A percentile compares a stretch with the other conserved stretches of the same genome.
Conservation (phyloP, 768 basidiomycete species). For the Polyporus arcularius region DNA sequence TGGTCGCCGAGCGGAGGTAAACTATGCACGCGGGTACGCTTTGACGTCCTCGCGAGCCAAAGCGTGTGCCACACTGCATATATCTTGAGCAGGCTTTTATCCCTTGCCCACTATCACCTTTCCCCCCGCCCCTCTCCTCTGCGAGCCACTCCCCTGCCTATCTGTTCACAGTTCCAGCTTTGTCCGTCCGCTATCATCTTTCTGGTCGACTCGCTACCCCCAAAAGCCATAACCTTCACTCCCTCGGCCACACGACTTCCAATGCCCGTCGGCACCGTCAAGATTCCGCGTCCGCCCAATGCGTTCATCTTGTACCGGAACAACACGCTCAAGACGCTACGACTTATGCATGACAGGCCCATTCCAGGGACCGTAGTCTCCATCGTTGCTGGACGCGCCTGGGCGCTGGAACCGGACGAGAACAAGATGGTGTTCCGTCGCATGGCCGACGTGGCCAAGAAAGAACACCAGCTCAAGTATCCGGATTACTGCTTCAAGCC, state of each 20-base stretch:
- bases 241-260: not conserved
- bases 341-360: not conserved
- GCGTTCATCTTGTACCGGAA: not conserved
- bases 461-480: no score
- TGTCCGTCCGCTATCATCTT: no score
- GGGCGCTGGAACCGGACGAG: not conserved
- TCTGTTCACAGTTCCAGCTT: no score
- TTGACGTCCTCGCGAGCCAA: no score
- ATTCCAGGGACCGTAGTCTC: not conserved
- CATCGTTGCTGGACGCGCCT: not conserved
- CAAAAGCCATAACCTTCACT: no score
- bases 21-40: no score
- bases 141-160: not conserved
- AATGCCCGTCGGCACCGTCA: not conserved
- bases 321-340: not conserved
- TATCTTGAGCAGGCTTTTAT: no score
- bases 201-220: no score
- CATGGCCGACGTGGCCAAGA: no score
- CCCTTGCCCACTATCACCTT: not conserved
- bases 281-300: not conserved
- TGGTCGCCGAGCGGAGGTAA: no score
- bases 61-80: no score
- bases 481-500: not conserved
- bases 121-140: not conserved
- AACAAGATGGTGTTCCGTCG: no score